Base-by-base conservation (phyloP, 176 grass and related monocot genomes). In the Carex kokanica region DNA sequence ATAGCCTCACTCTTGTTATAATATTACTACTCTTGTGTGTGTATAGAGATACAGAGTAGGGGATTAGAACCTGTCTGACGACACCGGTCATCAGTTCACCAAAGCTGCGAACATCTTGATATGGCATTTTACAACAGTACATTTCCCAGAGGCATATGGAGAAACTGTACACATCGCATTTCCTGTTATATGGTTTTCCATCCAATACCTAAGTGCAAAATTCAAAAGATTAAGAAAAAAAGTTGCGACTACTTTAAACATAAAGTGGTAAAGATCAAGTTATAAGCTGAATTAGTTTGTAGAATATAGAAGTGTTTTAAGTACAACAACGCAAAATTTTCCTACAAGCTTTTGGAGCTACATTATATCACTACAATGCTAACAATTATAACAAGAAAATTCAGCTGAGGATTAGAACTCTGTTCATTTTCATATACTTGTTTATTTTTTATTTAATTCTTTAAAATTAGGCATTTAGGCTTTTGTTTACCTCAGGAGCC, bases 101-200 rank as follows among this genome's bases (percentile, higher is more conserved):
- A 58, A 98, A 86, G 73, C 73, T 77, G 74, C 86, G 92, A 66
- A 88, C 68, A 84, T 93, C 90, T 25, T 85, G 84, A 60, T 98
- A 98, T 0, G 92, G 92, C 91, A 98, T 90, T 68, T 91, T 83
- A 59, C 95, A 98, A 83, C 95, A 98, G 84, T 95, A 98, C 60
- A 88, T 93, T 81, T 98, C 96, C 96, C 96, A 98, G 2, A 98
- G 85, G 31, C 91, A 86, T 79, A 98, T 85, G 16, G 88, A 90
- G 59, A 93, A 98, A 85, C 92, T 98, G 80, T 98, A 98, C 9
- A 98, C 92, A 60, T 98, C 92, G 18, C 92, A 98, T 88, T 87
- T 98, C 73, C 89, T 89, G 75, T 95, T 88, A 69, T 98, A 98
- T 1, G 88, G 88, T 27, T 88, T 89, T 18, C 92, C 92, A 15